These are phyloP conservation scores for Pestalotiopsis sp. DNA, from an alignment of 2,329 filamentous ascomycete species.

Conservation along the genomic window DNA sequence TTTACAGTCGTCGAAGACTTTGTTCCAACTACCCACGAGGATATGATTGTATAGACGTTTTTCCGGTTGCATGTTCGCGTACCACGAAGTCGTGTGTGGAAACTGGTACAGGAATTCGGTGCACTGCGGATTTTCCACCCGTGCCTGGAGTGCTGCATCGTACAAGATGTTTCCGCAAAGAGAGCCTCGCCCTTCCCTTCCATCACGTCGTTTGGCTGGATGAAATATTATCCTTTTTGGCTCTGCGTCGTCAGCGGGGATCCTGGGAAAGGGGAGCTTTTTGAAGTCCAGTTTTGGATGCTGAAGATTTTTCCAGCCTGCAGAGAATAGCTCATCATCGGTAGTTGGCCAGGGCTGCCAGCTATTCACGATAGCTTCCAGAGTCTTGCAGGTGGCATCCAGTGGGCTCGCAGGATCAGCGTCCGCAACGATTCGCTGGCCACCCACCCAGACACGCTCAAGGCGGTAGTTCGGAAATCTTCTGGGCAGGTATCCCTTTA, in stretches of 20 bases:
- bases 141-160: conserved; percentile 34
- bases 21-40: conserved; percentile 44
- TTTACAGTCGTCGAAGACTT: conserved; percentile 33
- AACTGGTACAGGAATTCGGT: conserved; percentile 42
- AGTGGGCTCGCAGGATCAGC: conserved; percentile 36
- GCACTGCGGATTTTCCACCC: conserved; percentile 19
- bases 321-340: conserved; percentile 25
- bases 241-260: conserved; percentile 25
- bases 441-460: conserved; percentile 47
- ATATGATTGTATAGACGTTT: conserved; percentile 54
- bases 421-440: conserved; percentile 22
- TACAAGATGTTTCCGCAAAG: conserved; percentile 49
- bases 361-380: conserved; percentile 36
- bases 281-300: conserved; percentile 12
- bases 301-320: conserved; percentile 43
- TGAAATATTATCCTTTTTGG: conserved; percentile 47
- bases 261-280: conserved; percentile 19
- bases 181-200: conserved; percentile 19
- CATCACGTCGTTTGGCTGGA: conserved; percentile 39
- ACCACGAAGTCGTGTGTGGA: conserved; percentile 54
- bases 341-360: conserved; percentile 38
- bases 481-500: conserved; percentile 31
- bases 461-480: conserved; percentile 39
- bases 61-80: conserved; percentile 46
- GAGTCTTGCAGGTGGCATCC: conserved; percentile 43